Evolutionary conservation across 148 eudicot genomes (phyloP).

Genomic region (Fallopia convolvulus): DNA sequence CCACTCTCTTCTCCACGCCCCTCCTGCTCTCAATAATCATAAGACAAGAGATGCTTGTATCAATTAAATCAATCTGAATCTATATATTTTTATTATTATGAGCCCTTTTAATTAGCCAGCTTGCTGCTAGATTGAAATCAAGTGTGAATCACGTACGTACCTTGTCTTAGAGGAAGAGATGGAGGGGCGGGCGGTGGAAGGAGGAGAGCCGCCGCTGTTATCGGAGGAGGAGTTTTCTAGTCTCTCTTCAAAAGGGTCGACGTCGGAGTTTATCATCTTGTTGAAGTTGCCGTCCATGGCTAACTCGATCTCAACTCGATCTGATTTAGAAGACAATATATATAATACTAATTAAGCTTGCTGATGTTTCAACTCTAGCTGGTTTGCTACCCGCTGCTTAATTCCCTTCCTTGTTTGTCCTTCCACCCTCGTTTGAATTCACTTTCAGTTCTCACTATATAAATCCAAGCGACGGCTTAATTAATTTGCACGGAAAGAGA

Average conservation of each 20-base stretch:
- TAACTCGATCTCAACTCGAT: not conserved
- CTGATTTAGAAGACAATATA: no score
- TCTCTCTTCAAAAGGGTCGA: not conserved
- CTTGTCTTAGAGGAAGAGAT: constrained; percentile 7
- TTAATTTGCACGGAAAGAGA: not conserved
- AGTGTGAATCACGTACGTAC: not conserved
- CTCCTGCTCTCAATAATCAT: not conserved
- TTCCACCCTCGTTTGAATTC: not conserved
- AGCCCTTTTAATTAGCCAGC: not conserved
- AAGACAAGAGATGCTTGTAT: not conserved
- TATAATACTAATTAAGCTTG: not conserved
- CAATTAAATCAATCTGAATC: no score
- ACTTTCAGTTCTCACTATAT: not conserved
- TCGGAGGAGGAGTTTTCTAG: constrained; percentile 6
- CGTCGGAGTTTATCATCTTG: not conserved
- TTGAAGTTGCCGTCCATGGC: constrained; percentile 1
- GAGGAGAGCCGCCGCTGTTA: constrained; percentile 7
- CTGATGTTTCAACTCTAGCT: not conserved
- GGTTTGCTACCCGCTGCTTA: not conserved
- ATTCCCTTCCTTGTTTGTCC: not conserved
- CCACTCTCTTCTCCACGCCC: constrained; percentile 11
- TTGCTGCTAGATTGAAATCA: not conserved
- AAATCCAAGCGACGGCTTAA: not conserved
- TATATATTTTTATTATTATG: no score
- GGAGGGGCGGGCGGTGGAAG: not conserved